phyloP scores from a whole-genome alignment of 176 grass and related monocot species.

The Ensete ventricosum region DNA sequence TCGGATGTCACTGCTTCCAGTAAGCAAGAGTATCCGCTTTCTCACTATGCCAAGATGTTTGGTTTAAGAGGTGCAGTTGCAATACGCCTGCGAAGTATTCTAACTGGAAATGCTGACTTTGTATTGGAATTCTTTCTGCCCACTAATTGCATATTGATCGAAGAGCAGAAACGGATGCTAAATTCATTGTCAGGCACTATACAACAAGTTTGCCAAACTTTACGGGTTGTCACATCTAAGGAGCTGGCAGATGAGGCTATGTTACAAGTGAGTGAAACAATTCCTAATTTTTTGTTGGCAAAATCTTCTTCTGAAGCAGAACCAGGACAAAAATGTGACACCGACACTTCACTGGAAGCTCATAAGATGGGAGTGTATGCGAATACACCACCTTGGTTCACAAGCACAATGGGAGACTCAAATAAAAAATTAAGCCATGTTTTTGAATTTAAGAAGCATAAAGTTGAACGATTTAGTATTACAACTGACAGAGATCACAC shows the following conservation, averaged over 20 bases:
- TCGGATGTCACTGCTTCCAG: constrained; percentile 54
- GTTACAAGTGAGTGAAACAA: constrained; percentile 27
- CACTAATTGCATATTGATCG: constrained; percentile 32
- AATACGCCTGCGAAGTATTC: constrained; percentile 61
- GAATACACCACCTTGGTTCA: neutral
- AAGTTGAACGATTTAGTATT: constrained; percentile 13
- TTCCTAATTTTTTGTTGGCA: constrained; percentile 1
- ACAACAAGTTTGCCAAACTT: constrained; percentile 56
- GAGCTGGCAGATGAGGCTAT: constrained; percentile 57
- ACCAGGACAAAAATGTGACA: neutral
- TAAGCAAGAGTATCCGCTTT: constrained; percentile 62
- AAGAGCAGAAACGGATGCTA: constrained; percentile 72
- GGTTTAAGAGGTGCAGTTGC: constrained; percentile 72
- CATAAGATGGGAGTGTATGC: neutral
- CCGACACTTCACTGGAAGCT: neutral
- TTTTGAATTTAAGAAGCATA: constrained; percentile 21
- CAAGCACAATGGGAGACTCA: neutral
- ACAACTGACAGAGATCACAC: neutral
- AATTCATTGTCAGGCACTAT: constrained; percentile 68
- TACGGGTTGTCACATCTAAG: constrained; percentile 60
- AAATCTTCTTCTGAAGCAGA: constrained; percentile 1
- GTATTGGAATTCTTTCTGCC: constrained; percentile 91
- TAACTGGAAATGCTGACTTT: constrained; percentile 56
- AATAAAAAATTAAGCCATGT: neutral
- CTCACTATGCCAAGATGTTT: constrained; percentile 82